Evolutionary conservation across 768 basidiomycete species (phyloP), one percentile per base, ranked within the genome.

Genomic region (Psilocybe azurescens): DNA sequence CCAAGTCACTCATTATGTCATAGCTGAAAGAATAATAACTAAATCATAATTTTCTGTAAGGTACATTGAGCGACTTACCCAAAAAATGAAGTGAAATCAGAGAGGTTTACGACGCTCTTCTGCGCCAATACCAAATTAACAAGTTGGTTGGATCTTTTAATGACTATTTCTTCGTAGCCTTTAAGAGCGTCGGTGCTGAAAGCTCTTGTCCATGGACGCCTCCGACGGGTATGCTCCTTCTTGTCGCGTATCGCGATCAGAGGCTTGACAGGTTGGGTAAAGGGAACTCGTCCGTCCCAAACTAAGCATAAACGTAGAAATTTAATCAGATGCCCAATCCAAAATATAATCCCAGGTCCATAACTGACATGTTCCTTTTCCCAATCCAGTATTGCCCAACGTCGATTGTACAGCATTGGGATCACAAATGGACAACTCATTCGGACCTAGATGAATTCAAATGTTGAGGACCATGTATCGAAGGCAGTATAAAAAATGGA

Each of bases 361-460:
- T 6, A 48, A 51, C 76, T 50, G 61, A 78, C 77, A 58, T 0
- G 75, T 72, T 3, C 80, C 79, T 66, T 82, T 82, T 3, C 77
- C 78, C 65, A 83, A 72, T 1, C 83, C 80, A 13, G 68, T 65
- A 3, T 66, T 56, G 9, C 81, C 81, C 18, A 80, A 54, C 5
- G 82, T 67, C 0, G 71, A 60, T 1, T 71, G 66, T 16, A 83
- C 66, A 1, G 73, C 65, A 2, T 71, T 70, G 2, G 69, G 64
- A n/a, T 79, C 77, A 30, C 65, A 65, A 6, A 81, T 75, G 1
- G 79, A 81, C 2, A 83, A 65, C 56, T 82, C 81, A 64, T 83
- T 83, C 10, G 81, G 82, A n/a, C 81, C 81, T 83, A 49, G 1
- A 30, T 13, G 20, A 9, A 33, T 14, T 36, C 28, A 56, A n/a